Evolutionary conservation across 116 monocot genomes (phyloP), one percentile per base, ranked within the genome.

Genomic region (Trichopus zeylanicus): DNA sequence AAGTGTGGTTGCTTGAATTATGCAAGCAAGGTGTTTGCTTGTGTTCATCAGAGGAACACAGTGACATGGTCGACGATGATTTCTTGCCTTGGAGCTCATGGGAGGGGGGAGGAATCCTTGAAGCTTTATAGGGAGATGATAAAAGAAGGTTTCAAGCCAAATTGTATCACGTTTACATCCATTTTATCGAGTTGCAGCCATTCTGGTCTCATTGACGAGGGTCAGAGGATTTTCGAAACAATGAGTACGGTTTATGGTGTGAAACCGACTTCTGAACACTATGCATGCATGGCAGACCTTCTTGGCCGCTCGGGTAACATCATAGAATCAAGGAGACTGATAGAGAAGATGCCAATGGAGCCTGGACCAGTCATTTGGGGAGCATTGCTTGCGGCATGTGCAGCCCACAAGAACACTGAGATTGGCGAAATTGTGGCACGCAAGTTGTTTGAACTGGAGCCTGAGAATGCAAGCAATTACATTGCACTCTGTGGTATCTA

Each of bases 201-300:
- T 53, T 77, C 80, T 0, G 80, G 86, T 11, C 76, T 91, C 16
- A 62, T 86, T 1, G 31, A 64, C 19, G 69, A 72, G 7, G 86
- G 87, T 0, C 55, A 32, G 16, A 34, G 5, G 11, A 16, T 78
- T 31, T 83, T 87, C 20, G 48, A 69, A 8, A 78, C 73, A 0
- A 87, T 92, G 62, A 53, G 13, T 20, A 24, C 7, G 22, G 65
- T 31, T 21, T 70, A 79, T 26, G 65, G 61, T 0, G 37, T 83
- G 11, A 26, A 53, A 12, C 92, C 86, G 0, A 25, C 65, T 38
- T 49, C 63, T 3, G 82, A 92, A 68, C 92, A 87, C 51, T 83
- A 81, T 57, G 86, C 91, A 30, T 92, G 87, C 46, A 78, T 92
- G 73, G 87, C 83, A n/a, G 86, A 83, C 33, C 79, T 92, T 24